phyloP scores from a whole-genome alignment of 169 alveolate species.

The Besnoitia besnoiti region DNA sequence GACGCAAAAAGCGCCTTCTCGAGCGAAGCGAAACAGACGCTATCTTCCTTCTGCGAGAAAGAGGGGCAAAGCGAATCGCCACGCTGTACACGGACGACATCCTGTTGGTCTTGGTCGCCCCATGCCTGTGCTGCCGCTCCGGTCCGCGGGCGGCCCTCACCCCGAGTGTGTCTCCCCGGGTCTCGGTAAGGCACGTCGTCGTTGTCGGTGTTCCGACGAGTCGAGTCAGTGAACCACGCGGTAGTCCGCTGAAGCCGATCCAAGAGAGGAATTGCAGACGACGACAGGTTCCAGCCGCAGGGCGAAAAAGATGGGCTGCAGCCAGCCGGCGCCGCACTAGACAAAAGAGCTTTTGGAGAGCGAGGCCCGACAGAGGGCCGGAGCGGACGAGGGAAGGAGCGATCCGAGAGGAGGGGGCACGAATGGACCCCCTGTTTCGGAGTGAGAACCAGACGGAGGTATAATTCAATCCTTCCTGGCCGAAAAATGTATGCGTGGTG shows the following conservation, averaged over 20 bases:
- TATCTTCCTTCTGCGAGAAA: background rate
- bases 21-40: background rate
- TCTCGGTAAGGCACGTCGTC: background rate
- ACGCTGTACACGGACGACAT: background rate
- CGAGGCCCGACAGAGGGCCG: background rate
- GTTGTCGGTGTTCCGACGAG: too few species aligned
- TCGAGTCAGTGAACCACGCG: too few species aligned
- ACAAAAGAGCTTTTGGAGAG: background rate
- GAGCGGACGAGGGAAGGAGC: background rate
- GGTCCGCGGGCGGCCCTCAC: background rate
- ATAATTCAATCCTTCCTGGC: background rate
- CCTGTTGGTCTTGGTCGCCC: background rate
- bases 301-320: too few species aligned
- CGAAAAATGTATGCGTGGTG: conserved; percentile 11
- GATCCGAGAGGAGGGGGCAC: background rate
- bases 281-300: too few species aligned
- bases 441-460: conserved; percentile 6
- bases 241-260: too few species aligned
- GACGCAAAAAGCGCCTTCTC: background rate
- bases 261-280: too few species aligned
- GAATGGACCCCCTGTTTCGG: background rate
- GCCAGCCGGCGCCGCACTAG: too few species aligned
- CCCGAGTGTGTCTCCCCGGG: background rate
- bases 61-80: background rate
- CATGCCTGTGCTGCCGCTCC: background rate